These are phyloP conservation scores for Nematodospora valgi DNA, from an alignment of 805 yeast species.

Conservation along the genomic window DNA sequence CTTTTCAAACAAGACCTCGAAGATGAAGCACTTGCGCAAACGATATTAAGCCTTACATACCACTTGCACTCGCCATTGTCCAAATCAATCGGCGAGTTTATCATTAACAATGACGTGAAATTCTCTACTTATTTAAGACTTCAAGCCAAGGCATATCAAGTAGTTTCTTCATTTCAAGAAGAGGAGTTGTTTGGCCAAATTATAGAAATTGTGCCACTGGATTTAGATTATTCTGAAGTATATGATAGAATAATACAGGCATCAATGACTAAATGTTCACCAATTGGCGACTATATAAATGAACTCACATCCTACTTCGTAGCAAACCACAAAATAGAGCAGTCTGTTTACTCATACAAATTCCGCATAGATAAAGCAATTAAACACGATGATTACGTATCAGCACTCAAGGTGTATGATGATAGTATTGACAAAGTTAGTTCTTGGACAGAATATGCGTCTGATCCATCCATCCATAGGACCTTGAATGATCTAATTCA, in stretches of 20 bases:
- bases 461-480: slow-evolving; percentile 34
- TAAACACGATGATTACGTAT: slow-evolving; percentile 11
- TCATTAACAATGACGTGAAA: slow-evolving; percentile 19
- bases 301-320: slow-evolving; percentile 14
- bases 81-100: slow-evolving; percentile 12
- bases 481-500: slow-evolving; percentile 45
- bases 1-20: slow-evolving; percentile 19
- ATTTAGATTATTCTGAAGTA: slow-evolving; percentile 1
- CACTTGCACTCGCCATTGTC: too few species aligned
- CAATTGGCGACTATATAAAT: slow-evolving; percentile 19
- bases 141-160: slow-evolving; percentile 15
- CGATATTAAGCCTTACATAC: slow-evolving; percentile 14
- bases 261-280: slow-evolving; percentile 12
- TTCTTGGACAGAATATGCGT: slow-evolving; percentile 21
- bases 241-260: slow-evolving; percentile 18
- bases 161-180: background rate
- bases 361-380: slow-evolving; percentile 27
- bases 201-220: slow-evolving; percentile 2
- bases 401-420: slow-evolving; percentile 28
- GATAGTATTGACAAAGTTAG: slow-evolving; percentile 22
- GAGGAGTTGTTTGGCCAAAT: background rate
- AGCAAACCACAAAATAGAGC: slow-evolving; percentile 10
- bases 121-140: slow-evolving; percentile 18
- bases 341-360: slow-evolving; percentile 23
- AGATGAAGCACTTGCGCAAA: slow-evolving; percentile 21